A percentile compares a stretch with the other conserved stretches of the same genome.
Conservation (phyloP, 805 yeast genomes). For the Grigorovia humatica region DNA sequence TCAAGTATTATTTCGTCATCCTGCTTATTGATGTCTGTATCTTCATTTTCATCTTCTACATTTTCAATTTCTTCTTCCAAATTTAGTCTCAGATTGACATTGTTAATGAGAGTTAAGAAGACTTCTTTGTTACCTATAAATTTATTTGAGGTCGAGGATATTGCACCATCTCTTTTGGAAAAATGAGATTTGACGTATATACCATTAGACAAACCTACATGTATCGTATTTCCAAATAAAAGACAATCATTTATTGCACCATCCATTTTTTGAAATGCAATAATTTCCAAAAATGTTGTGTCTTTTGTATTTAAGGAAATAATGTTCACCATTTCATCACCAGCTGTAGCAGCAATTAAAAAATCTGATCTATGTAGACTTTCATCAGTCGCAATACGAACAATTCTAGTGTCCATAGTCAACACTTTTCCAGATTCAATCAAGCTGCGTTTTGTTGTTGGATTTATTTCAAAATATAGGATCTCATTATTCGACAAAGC, state of each 20-base stretch:
- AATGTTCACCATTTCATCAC: slow-evolving; percentile 60
- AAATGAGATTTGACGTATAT: slow-evolving; percentile 51
- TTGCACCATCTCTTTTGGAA: slow-evolving; percentile 49
- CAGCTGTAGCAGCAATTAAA: slow-evolving; percentile 56
- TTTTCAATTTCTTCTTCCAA: slow-evolving; percentile 22
- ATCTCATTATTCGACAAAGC: slow-evolving; percentile 66
- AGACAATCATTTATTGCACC: slow-evolving; percentile 37
- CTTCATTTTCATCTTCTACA: slow-evolving; percentile 12
- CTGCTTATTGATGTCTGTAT: slow-evolving; percentile 1
- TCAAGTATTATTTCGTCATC: slow-evolving; percentile 1
- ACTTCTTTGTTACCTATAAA: slow-evolving; percentile 68
- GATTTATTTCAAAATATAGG: slow-evolving; percentile 71
- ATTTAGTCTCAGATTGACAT: slow-evolving; percentile 15
- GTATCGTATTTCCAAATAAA: slow-evolving; percentile 31
- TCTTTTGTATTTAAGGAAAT: slow-evolving; percentile 40
- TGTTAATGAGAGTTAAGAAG: slow-evolving; percentile 18
- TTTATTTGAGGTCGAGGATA: slow-evolving; percentile 54
- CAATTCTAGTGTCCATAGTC: slow-evolving; percentile 43
- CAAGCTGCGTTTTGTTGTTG: slow-evolving; percentile 24
- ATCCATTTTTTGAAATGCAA: slow-evolving; percentile 58
- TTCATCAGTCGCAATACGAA: slow-evolving; percentile 41
- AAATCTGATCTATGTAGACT: slow-evolving; percentile 34
- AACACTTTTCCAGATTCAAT: slow-evolving; percentile 59
- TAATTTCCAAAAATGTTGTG: slow-evolving; percentile 47
- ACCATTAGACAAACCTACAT: slow-evolving; percentile 80